Evolutionary conservation across 1,139 yeast species (phyloP), one percentile per base, ranked within the genome.

Genomic region (Casaregolazyma suthepensis): DNA sequence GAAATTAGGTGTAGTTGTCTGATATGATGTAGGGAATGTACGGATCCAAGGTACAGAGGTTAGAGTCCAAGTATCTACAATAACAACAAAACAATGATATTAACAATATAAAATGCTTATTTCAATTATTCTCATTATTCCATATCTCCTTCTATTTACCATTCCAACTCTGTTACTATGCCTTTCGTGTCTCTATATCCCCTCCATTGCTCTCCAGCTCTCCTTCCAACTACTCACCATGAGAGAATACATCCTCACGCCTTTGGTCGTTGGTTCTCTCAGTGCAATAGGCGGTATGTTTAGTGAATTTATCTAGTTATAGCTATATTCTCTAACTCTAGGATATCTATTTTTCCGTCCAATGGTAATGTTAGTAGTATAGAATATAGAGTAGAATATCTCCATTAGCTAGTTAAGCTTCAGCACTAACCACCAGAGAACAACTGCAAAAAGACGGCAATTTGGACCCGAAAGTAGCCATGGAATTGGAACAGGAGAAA

Each of bases 321-420:
- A 4, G 10, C 20, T 12, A 37, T 46, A 19, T 18, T 4, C 10
- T 17, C 38, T 47, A 47, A 47, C 45, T 2, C 5, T 20, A 69
- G 86, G 93, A 0, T 71, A 81, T 54, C 80, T 78, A 64, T 86
- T 86, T 69, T 86, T 88, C 76, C 84, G 83, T 61, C 94, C 95
- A 1, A 67, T 86, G 35, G 77, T 86, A 4, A 76, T 86, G 85
- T 81, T 75, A 63, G 85, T 79, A 48, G 31, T n/a, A 43, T 18
- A 3, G 22, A n/a, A 43, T 43, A 18, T 7, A 17, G 9, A 9
- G 6, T 18, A 26, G 13, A 22, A 19, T 45, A 7, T 3, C 35
- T 23, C 12, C 26, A 44, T n/a, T n/a, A n/a, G n/a, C n/a, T n/a
- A n/a, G n/a, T n/a, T n/a, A n/a, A n/a, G n/a, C n/a, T n/a, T n/a